These are phyloP conservation scores for Trichomonas gallinae DNA, from an alignment of 208 protist genomes.

Conservation along the genomic window DNA sequence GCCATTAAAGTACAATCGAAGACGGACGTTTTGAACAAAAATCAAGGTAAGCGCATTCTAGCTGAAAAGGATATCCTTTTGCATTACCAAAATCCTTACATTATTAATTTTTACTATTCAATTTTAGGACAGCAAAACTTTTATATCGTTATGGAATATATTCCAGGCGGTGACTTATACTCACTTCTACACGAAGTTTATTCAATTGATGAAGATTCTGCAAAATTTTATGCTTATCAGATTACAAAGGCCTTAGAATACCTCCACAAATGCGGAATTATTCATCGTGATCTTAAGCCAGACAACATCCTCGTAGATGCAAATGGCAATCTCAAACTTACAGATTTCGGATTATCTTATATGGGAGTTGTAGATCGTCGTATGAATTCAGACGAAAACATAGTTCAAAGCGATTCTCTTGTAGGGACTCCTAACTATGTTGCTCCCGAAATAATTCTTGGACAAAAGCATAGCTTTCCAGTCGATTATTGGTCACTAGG, in stretches of 20 bases:
- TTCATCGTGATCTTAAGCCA: constrained; percentile 74
- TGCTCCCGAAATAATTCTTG: not conserved
- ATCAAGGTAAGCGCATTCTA: not conserved
- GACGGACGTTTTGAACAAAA: not conserved
- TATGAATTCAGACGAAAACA: constrained; percentile 32
- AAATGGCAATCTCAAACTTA: constrained; percentile 63
- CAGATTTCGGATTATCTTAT: constrained; percentile 80
- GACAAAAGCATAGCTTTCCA: not conserved
- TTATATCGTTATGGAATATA: not conserved
- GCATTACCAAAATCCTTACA: not conserved
- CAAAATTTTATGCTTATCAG: constrained; percentile 57
- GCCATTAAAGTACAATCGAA: constrained; percentile 46
- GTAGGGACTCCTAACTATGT: constrained; percentile 14
- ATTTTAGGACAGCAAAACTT: not conserved
- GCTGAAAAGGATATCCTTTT: not conserved
- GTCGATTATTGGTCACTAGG: constrained; percentile 10
- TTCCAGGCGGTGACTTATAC: not conserved
- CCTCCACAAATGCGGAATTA: constrained; percentile 82
- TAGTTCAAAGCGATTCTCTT: not conserved
- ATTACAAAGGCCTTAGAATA: constrained; percentile 78
- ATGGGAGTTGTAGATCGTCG: not conserved
- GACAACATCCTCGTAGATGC: constrained; percentile 78
- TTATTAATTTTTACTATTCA: constrained; percentile 19
- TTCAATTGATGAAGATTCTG: not conserved
- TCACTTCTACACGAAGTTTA: not conserved